A percentile compares a stretch with the other conserved stretches of the same genome.
Evolutionary conservation across 208 protist genomes (phyloP).

Genomic region (Phytomonas sp.): DNA sequence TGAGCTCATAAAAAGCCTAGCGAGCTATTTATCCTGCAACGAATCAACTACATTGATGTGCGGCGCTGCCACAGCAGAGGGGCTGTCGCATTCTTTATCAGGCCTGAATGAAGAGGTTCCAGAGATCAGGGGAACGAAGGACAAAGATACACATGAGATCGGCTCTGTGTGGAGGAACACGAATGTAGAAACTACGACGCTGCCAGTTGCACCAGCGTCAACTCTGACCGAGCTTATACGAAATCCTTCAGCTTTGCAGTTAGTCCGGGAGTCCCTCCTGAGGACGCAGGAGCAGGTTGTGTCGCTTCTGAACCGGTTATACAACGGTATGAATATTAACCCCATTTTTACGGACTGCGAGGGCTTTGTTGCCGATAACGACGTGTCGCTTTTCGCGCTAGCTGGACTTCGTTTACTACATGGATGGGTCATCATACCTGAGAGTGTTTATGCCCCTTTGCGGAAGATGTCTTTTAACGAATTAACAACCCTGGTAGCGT

Average conservation of each 20-base stretch:
- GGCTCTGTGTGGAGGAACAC: neutral
- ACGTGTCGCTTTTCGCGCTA: conserved; percentile 30
- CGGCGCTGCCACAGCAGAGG: neutral
- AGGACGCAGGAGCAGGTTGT: conserved; percentile 6
- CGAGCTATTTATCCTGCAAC: conserved; percentile 4
- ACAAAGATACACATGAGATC: neutral
- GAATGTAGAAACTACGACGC: neutral
- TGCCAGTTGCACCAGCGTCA: neutral
- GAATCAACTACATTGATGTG: neutral
- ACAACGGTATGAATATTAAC: conserved; percentile 37
- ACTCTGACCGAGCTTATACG: conserved; percentile 16
- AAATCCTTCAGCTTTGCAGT: conserved; percentile 5
- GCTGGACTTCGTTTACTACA: conserved; percentile 35
- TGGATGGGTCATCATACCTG: conserved; percentile 28
- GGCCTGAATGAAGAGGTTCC: neutral
- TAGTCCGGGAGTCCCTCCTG: conserved; percentile 6
- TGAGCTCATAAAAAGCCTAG: neutral
- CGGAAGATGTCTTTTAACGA: conserved; percentile 43
- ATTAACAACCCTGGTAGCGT: conserved; percentile 20
- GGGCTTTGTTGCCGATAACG: conserved; percentile 30
- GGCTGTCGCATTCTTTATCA: neutral
- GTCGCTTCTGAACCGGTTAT: conserved; percentile 17
- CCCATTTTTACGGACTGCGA: conserved; percentile 32
- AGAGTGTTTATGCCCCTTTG: conserved; percentile 17
- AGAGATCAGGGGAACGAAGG: neutral